Evolutionary conservation across 2,329 filamentous ascomycete species (phyloP).

Genomic region (Davidsoniella neocaledoniae): DNA sequence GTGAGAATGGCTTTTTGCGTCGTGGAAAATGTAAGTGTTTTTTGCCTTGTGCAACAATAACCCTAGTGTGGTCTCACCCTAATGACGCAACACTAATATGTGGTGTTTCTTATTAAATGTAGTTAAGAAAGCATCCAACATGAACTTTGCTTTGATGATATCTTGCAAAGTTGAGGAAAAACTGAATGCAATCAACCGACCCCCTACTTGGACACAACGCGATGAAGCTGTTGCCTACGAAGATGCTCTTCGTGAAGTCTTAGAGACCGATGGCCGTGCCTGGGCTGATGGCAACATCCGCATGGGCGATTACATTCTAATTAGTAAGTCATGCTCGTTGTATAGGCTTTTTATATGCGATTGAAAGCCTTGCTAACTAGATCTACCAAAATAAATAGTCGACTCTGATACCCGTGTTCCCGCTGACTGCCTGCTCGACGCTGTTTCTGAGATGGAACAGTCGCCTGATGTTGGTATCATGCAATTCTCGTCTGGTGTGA

Average conservation of each 20-base stretch:
- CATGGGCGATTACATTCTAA: conserved; percentile 64
- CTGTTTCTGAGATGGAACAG: conserved; percentile 67
- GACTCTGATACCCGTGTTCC: conserved; percentile 70
- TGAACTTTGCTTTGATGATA: conserved; percentile 54
- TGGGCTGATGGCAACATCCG: conserved; percentile 79
- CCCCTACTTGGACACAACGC: conserved; percentile 46
- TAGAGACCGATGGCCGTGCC: conserved; percentile 51
- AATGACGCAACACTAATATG: not conserved
- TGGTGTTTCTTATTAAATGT: not conserved
- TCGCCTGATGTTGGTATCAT: conserved; percentile 64
- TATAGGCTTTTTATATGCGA: not conserved
- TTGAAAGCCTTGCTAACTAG: not conserved
- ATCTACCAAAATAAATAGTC: conserved; percentile 19
- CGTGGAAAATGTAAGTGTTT: conserved; percentile 35
- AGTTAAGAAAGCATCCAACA: conserved; percentile 54
- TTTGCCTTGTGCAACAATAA: not conserved
- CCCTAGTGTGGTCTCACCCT: not conserved
- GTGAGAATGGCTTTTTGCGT: conserved; percentile 43
- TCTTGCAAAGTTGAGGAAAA: conserved; percentile 56
- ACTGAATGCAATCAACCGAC: conserved; percentile 38
- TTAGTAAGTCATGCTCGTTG: conserved; percentile 8
- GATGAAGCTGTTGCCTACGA: conserved; percentile 53
- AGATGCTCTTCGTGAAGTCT: conserved; percentile 44
- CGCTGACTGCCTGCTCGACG: conserved; percentile 59
- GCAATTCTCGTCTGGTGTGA: conserved; percentile 62